These are phyloP conservation scores for Colletotrichum acutatum DNA, from an alignment of 2,329 filamentous ascomycete species.

Conservation along the genomic window DNA sequence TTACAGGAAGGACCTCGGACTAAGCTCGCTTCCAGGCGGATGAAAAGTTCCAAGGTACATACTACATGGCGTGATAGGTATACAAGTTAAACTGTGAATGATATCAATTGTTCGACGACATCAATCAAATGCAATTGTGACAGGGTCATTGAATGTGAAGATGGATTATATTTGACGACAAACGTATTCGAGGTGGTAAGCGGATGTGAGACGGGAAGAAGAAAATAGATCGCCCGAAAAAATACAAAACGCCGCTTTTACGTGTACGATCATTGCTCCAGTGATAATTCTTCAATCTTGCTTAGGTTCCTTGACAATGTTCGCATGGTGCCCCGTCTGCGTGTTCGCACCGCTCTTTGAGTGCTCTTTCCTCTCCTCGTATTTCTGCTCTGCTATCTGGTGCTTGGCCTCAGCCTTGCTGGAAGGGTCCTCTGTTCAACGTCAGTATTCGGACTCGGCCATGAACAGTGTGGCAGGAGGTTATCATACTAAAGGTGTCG, in stretches of 20 bases:
- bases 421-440: not conserved
- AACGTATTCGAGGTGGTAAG: too few species aligned
- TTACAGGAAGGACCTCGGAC: not conserved
- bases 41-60: too few species aligned
- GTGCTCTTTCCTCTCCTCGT: constrained; percentile 13
- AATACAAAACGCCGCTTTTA: too few species aligned
- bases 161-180: too few species aligned
- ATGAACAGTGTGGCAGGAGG: not conserved
- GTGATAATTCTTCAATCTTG: not conserved
- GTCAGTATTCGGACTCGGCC: not conserved
- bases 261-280: not conserved
- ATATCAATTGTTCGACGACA: too few species aligned
- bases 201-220: too few species aligned
- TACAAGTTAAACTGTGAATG: too few species aligned
- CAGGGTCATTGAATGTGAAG: too few species aligned
- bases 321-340: not conserved
- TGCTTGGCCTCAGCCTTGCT: constrained; percentile 15
- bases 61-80: too few species aligned
- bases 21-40: too few species aligned
- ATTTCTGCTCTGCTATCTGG: constrained; percentile 8
- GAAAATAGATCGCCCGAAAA: too few species aligned
- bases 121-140: too few species aligned
- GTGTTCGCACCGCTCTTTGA: constrained; percentile 26
- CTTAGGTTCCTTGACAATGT: not conserved
- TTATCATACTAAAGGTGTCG: constrained; percentile 8